These are phyloP conservation scores for Tolypocladium nubicola DNA, from an alignment of 2,329 filamentous ascomycete species.

Conservation along the genomic window DNA sequence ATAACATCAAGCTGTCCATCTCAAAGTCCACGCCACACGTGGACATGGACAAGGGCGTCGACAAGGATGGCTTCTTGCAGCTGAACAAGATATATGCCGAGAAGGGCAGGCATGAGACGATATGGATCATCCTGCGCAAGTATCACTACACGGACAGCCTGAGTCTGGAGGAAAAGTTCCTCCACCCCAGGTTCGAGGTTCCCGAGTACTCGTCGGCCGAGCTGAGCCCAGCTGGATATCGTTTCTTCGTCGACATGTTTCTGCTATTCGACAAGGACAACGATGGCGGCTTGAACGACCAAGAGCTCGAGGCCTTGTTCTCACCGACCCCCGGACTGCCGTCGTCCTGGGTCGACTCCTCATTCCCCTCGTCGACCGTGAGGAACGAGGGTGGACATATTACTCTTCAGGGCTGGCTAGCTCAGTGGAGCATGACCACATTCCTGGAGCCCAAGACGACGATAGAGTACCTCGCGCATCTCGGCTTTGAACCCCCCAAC, in stretches of 20 bases:
- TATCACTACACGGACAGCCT: conserved; percentile 96
- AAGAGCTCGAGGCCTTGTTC: conserved; percentile 78
- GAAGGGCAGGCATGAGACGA: conserved; percentile 94
- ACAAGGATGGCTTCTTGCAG: conserved; percentile 73
- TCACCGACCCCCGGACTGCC: conserved; percentile 87
- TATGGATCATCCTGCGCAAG: conserved; percentile 92
- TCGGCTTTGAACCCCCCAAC: conserved; percentile 80
- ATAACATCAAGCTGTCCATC: conserved; percentile 85
- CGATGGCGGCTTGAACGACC: conserved; percentile 81
- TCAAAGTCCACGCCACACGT: conserved; percentile 55
- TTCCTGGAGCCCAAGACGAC: conserved; percentile 94
- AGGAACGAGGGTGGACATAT: conserved; percentile 92
- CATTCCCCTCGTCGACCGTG: conserved; percentile 87
- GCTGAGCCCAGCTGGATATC: conserved; percentile 85
- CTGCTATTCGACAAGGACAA: conserved; percentile 95
- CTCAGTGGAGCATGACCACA: conserved; percentile 99
- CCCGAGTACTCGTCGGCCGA: conserved; percentile 88
- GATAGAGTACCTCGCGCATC: conserved; percentile 87
- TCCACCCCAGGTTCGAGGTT: conserved; percentile 90
- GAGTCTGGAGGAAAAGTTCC: conserved; percentile 79
- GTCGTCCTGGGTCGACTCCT: conserved; percentile 74
- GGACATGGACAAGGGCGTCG: conserved; percentile 61
- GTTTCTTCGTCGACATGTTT: conserved; percentile 96
- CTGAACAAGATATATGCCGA: conserved; percentile 95
- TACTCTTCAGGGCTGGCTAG: conserved; percentile 93